These are phyloP conservation scores for Pleurostoma richardsiae DNA, from an alignment of 2,329 filamentous ascomycete genomes.

Conservation along the genomic window DNA sequence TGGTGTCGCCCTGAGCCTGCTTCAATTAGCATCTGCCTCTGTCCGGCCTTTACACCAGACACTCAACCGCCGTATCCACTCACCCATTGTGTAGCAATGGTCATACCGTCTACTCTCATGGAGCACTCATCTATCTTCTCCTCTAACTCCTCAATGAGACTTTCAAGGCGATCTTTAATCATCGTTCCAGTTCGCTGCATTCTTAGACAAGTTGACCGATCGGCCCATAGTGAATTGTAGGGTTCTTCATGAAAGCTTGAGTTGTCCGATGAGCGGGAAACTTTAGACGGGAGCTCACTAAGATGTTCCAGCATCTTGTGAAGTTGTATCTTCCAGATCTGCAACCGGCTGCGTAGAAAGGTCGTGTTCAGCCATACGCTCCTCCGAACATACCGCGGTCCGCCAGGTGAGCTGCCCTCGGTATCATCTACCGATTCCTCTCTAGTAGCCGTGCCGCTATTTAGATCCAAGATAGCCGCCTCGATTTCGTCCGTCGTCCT, in stretches of 20 bases:
- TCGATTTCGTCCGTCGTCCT: constrained; percentile 15
- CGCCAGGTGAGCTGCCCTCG: constrained; percentile 2
- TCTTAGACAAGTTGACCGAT: neutral
- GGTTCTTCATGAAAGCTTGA: neutral
- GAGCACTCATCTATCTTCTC: constrained; percentile 23
- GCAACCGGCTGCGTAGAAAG: constrained; percentile 16
- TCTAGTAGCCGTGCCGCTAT: constrained; percentile 8
- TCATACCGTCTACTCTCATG: constrained; percentile 27
- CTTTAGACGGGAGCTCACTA: constrained; percentile 7
- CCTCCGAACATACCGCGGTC: no score
- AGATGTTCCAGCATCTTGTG: constrained; percentile 11
- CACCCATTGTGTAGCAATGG: constrained; percentile 28
- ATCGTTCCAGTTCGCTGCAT: constrained; percentile 6
- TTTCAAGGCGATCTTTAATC: constrained; percentile 12
- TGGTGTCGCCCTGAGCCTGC: constrained; percentile 20
- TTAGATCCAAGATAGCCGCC: constrained; percentile 12
- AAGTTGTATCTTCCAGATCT: constrained; percentile 18
- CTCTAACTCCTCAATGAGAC: constrained; percentile 21
- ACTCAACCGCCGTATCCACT: neutral
- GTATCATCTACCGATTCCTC: neutral
- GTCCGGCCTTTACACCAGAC: no score
- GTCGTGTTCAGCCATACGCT: constrained; percentile 17
- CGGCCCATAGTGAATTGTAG: neutral
- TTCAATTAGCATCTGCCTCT: no score
- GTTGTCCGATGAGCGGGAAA: no score